phyloP scores from a whole-genome alignment of 2,329 filamentous ascomycete species.

The Rhynchosporium secalis region DNA sequence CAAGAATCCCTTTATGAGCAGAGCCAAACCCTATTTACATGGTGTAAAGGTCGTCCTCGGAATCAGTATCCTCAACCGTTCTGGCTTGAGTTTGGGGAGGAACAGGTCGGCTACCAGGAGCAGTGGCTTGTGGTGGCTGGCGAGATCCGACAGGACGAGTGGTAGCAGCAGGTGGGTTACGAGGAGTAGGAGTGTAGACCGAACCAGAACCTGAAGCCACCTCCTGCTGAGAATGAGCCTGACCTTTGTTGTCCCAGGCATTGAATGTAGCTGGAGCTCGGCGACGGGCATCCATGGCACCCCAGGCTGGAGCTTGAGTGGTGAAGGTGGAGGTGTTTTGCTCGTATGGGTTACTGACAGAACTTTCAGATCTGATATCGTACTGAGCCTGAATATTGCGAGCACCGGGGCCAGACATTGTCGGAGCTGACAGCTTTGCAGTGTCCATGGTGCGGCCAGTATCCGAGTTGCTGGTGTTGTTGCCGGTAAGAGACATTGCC shows the following conservation, averaged over 20 bases:
- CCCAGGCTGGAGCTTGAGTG: conserved; percentile 10
- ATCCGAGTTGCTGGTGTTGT: neutral
- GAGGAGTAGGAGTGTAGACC: conserved; percentile 1
- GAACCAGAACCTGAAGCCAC: neutral
- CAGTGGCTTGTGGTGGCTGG: neutral
- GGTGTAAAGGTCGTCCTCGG: neutral
- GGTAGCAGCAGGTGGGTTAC: neutral
- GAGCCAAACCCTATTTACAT: neutral
- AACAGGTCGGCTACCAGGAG: no score
- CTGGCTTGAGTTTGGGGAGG: neutral
- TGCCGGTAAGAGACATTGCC: neutral
- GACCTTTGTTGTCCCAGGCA: conserved; percentile 25
- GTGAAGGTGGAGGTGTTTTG: neutral
- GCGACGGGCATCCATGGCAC: conserved; percentile 20
- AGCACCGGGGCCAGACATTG: conserved; percentile 1
- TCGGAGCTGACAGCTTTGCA: neutral
- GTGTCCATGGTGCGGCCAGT: conserved; percentile 1
- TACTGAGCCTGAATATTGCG: neutral
- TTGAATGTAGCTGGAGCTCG: conserved; percentile 16
- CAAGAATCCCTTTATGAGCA: no score
- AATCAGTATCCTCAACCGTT: neutral
- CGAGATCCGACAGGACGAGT: conserved; percentile 7
- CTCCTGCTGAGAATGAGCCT: conserved; percentile 15
- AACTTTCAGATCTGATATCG: neutral
- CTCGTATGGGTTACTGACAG: conserved; percentile 29